phyloP scores from a whole-genome alignment of 805 yeast genomes.

The Candida ficus region DNA sequence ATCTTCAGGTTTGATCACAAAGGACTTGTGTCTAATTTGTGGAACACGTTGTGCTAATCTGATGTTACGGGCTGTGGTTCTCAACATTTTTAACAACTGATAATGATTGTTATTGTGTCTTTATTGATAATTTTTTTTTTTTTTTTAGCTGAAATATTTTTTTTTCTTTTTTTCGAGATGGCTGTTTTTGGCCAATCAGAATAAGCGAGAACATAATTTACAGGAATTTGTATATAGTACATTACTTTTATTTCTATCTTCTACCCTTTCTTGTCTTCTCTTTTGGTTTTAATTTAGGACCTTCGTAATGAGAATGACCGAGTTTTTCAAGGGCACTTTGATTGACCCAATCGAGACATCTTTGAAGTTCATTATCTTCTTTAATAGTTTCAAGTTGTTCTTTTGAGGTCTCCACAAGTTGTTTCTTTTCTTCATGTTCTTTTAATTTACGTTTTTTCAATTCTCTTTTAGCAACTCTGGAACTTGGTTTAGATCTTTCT shows the following conservation, averaged over 20 bases:
- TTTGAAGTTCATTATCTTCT: constrained; percentile 35
- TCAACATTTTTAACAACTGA: constrained; percentile 1
- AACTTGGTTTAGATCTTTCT: constrained; percentile 28
- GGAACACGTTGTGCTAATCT: background rate
- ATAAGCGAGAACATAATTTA: background rate
- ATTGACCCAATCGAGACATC: constrained; percentile 60
- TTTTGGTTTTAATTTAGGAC: constrained; percentile 20
- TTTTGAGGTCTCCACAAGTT: constrained; percentile 21
- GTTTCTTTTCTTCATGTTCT: constrained; percentile 30
- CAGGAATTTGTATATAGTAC: background rate
- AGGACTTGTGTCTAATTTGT: constrained; percentile 6
- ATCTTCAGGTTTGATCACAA: constrained; percentile 2
- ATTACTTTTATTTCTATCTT: constrained; percentile 2
- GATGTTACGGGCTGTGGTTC: background rate
- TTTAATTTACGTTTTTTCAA: constrained; percentile 27
- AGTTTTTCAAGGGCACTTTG: constrained; percentile 46
- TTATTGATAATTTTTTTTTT: background rate
- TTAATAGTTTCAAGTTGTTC: constrained; percentile 29
- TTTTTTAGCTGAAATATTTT: background rate
- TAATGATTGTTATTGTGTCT: too few species aligned
- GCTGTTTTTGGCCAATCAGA: constrained; percentile 1
- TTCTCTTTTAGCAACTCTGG: constrained; percentile 33
- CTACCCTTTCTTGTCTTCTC: constrained; percentile 8
- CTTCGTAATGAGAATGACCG: constrained; percentile 54
- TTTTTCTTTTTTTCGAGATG: background rate